Conservation (phyloP, 139 green algal genomes). For the Chlorella sp. region DNA sequence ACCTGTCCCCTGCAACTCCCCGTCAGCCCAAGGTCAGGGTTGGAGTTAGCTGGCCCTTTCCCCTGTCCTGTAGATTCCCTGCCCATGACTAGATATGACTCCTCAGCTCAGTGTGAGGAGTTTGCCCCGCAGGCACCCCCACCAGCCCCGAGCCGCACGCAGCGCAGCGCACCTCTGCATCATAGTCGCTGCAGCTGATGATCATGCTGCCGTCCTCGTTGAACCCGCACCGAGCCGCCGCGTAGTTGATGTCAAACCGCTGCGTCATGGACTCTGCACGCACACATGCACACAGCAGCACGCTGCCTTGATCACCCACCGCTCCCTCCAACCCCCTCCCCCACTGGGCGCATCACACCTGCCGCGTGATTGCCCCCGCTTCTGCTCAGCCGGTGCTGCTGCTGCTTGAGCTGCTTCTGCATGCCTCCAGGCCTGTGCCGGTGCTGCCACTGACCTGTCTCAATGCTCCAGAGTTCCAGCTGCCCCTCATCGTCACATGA, state of each 20-base stretch:
- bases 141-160: too few relatives aligned
- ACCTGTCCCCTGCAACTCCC: too few relatives aligned
- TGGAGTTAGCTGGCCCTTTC: too few relatives aligned
- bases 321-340: too few relatives aligned
- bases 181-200: conserved; percentile 23
- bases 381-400: neutral
- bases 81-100: too few relatives aligned
- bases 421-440: neutral
- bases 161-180: conserved; percentile 6
- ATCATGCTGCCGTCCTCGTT: conserved; percentile 14
- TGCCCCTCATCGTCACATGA: conserved; percentile 36
- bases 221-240: conserved; percentile 15
- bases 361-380: neutral
- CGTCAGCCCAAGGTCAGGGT: too few relatives aligned
- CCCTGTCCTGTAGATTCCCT: too few relatives aligned
- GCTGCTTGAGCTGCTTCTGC: neutral
- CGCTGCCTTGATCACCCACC: too few relatives aligned
- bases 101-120: too few relatives aligned
- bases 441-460: neutral
- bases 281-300: neutral
- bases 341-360: too few relatives aligned
- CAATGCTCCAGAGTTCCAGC: conserved; percentile 32
- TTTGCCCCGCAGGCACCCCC: too few relatives aligned
- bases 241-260: conserved; percentile 18
- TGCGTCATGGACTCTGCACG: conserved; percentile 16